Evolutionary conservation across 176 grass and related monocot genomes (phyloP).

Genomic region (Oryza meyeriana): DNA sequence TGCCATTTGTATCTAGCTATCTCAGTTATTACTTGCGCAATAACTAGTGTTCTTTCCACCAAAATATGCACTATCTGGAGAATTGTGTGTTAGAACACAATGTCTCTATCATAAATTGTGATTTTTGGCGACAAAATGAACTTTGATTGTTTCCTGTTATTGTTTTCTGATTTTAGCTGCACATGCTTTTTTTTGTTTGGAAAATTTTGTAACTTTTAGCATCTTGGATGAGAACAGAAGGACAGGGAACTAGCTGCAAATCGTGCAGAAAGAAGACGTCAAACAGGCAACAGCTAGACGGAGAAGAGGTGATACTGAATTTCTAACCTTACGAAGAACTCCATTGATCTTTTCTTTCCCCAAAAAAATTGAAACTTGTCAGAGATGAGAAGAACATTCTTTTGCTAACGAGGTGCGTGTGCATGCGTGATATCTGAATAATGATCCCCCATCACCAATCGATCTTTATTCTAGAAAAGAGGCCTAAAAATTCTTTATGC

Average conservation of each 20-base stretch:
- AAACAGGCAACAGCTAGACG: not conserved
- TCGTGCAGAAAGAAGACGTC: not conserved
- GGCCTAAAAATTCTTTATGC: not conserved
- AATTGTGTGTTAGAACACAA: not conserved
- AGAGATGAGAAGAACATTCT: not conserved
- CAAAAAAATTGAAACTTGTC: not conserved
- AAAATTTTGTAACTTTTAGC: not conserved
- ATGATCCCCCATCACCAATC: too few species aligned
- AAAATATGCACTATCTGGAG: too few species aligned
- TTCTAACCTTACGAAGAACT: not conserved
- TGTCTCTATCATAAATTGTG: not conserved
- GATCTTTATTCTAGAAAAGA: not conserved
- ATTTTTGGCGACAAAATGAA: not conserved
- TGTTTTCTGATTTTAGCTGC: not conserved
- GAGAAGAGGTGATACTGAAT: not conserved
- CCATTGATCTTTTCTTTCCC: not conserved
- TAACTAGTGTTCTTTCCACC: not conserved
- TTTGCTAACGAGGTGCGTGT: not conserved
- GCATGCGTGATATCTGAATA: not conserved
- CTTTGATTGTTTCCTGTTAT: not conserved
- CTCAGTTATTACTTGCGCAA: not conserved
- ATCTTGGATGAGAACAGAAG: not conserved
- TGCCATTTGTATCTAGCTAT: not conserved
- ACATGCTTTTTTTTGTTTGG: not conserved
- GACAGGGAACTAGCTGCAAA: not conserved